These are phyloP conservation scores for Spongiforma sp. DNA, from an alignment of 1,284 basidiomycete species.

Conservation along the genomic window DNA sequence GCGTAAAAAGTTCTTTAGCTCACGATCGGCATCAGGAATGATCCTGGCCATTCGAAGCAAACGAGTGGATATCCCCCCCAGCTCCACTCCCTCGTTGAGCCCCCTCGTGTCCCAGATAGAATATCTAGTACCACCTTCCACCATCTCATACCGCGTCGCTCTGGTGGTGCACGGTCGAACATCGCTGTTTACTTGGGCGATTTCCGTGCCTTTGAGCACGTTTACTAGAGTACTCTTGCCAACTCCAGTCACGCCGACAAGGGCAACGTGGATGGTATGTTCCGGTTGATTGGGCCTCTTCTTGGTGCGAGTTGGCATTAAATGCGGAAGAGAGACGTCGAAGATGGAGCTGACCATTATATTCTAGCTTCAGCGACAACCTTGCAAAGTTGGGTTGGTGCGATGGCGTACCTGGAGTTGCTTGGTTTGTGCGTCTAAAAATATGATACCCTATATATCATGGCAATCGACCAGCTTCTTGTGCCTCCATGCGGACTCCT, in stretches of 20 bases:
- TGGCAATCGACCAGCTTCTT: conserved; percentile 3
- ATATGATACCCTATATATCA: conserved; percentile 8
- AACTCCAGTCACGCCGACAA: conserved; percentile 30
- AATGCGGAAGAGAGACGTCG: neutral
- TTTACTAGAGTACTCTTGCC: conserved; percentile 37
- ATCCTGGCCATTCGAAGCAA: conserved; percentile 8
- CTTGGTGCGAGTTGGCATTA: conserved; percentile 5
- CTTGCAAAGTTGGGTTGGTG: neutral
- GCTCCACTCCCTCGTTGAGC: conserved; percentile 26
- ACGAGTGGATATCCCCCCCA: neutral
- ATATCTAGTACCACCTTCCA: conserved; percentile 11
- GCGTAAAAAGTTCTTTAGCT: conserved; percentile 24
- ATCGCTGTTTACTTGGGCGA: conserved; percentile 22
- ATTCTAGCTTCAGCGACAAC: neutral
- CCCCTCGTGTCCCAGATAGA: conserved; percentile 34
- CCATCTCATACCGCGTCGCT: conserved; percentile 17
- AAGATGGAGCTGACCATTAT: conserved; percentile 26
- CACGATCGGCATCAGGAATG: conserved; percentile 20
- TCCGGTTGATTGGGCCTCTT: conserved; percentile 12
- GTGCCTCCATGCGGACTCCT: conserved; percentile 18
- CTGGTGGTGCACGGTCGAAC: conserved; percentile 28
- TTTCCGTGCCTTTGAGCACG: conserved; percentile 21
- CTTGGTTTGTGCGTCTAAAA: neutral
- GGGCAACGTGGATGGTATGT: conserved; percentile 22
- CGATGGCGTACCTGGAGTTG: neutral